These are phyloP conservation scores for Fusarium newnesense DNA, from an alignment of 2,329 filamentous ascomycete species.

Conservation along the genomic window DNA sequence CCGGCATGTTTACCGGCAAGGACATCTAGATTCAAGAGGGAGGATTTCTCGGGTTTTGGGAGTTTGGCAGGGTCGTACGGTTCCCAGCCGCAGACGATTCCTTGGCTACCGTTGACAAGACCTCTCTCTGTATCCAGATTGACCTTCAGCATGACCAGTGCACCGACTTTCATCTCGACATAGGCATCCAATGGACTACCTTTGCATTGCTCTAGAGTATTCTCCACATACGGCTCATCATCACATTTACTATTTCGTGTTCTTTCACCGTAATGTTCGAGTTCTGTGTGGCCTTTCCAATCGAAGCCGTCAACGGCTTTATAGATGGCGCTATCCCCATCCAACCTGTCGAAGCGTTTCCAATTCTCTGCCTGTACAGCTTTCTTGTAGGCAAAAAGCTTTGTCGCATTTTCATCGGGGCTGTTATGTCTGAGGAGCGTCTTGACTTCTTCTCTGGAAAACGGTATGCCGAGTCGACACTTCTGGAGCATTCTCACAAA, in stretches of 20 bases:
- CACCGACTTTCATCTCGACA: slow-evolving; percentile 22
- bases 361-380: rapidly evolving
- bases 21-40: not conserved
- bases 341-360: rapidly evolving
- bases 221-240: rapidly evolving
- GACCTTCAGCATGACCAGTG: slow-evolving; percentile 40
- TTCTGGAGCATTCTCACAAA: slow-evolving; percentile 68
- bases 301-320: not conserved
- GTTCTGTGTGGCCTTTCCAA: not conserved
- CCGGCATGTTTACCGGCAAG: not conserved
- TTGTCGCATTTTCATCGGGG: slow-evolving; percentile 45
- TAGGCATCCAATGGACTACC: slow-evolving; percentile 22
- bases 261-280: not conserved
- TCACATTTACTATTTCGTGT: rapidly evolving
- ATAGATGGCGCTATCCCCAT: not conserved
- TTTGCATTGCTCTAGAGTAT: not conserved
- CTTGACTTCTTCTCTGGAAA: slow-evolving; percentile 51
- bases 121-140: slow-evolving; percentile 30
- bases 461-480: slow-evolving; percentile 57
- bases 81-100: slow-evolving; percentile 39
- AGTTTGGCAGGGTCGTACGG: not conserved
- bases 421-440: slow-evolving; percentile 57
- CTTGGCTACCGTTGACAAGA: slow-evolving; percentile 43
- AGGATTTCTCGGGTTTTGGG: not conserved
- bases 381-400: slow-evolving; percentile 2